phyloP scores from a whole-genome alignment of 441 rosid species.

The Caryocar brasiliense region DNA sequence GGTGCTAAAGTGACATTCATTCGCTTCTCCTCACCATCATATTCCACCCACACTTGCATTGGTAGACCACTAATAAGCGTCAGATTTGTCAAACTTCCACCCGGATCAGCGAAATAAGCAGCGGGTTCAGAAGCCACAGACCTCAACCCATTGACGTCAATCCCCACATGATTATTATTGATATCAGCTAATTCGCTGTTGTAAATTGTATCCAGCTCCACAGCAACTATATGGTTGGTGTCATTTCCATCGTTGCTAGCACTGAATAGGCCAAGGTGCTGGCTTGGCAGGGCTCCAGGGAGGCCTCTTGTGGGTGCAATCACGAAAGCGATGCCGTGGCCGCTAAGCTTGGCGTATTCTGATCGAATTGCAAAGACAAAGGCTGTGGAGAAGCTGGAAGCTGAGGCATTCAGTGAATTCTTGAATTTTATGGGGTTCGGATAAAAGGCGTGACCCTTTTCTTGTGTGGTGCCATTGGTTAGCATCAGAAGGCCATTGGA shows the following conservation, averaged over 20 bases:
- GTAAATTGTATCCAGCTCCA: slow-evolving; percentile 27
- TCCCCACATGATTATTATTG: slow-evolving; percentile 33
- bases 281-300: slow-evolving; percentile 15
- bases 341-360: background rate
- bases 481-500: slow-evolving; percentile 17
- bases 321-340: slow-evolving; percentile 42
- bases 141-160: slow-evolving; percentile 25
- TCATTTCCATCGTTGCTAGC: slow-evolving; percentile 19
- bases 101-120: slow-evolving; percentile 3
- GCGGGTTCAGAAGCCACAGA: slow-evolving; percentile 13
- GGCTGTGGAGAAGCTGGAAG: slow-evolving; percentile 33
- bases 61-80: slow-evolving; percentile 20
- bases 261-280: slow-evolving; percentile 41
- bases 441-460: slow-evolving; percentile 28
- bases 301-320: slow-evolving; percentile 32
- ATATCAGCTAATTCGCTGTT: slow-evolving; percentile 13
- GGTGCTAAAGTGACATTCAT: slow-evolving; percentile 28
- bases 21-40: slow-evolving; percentile 21
- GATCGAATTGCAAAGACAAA: slow-evolving; percentile 37
- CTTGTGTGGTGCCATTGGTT: slow-evolving; percentile 14
- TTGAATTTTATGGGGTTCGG: slow-evolving; percentile 20
- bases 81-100: slow-evolving; percentile 8
- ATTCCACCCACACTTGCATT: slow-evolving; percentile 46
- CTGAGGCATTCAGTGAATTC: slow-evolving; percentile 8
- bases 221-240: slow-evolving; percentile 26